Base-by-base conservation (phyloP, 306 rosid genomes). In the Vicia villosa region DNA sequence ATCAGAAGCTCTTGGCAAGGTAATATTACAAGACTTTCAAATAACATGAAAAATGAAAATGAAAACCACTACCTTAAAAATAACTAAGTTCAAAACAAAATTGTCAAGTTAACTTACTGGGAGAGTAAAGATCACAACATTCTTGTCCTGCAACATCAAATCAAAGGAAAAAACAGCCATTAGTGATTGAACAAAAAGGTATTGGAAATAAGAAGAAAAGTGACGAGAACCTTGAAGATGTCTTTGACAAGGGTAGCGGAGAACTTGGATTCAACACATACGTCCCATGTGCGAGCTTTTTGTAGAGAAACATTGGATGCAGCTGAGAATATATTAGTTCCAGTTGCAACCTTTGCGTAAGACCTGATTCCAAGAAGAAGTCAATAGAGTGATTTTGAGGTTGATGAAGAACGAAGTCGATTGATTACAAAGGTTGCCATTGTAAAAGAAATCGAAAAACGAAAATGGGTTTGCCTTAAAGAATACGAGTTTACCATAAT, bases 261-360 rank as follows among this genome's bases (percentile, higher is more conserved):
- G 86, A 93, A 93, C 1, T 88, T 83, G 63, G 98, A 86, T 63
- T 91, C 81, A 75, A 93, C 83, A 12, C 96, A 97, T 56, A 90
- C 97, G 57, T 93, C 97, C 96, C 97, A 93, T 66, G 75, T 74
- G 40, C 97, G 94, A 82, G 98, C 97, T 70, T 88, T 93, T 83
- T 88, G 97, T 82, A 92, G 92, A 76, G 96, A 76, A 81, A 81
- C 91, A 64, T 78, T 72, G 28, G 95, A 81, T 42, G 92, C 91
- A 34, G 89, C 84, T 10, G 95, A 79, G 81, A 92, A 74, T 59
- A 93, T 17, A 80, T 90, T 90, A 9, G 88, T 76, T 3, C 97
- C 98, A 5, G 70, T 77, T 41, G 93, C 86, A 46, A 88, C 72
- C 76, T 72, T 72, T 0, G 89, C 87, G 34, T 73, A 90, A 46